Evolutionary conservation across 257 asterid species (phyloP).

Genomic region (Buddleja alternifolia): DNA sequence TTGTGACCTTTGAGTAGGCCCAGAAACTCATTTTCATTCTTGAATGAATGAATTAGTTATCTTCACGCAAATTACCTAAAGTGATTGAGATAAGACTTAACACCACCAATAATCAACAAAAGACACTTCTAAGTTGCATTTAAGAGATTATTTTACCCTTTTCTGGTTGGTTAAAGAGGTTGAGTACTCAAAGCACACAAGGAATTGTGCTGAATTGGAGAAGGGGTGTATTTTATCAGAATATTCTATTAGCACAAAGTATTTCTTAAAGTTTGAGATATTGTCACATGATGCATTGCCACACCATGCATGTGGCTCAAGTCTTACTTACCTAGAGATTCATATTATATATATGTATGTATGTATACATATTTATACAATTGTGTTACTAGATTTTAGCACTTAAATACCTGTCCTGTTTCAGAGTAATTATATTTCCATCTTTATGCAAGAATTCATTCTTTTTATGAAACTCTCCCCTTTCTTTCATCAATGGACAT

Average conservation of each 20-base stretch:
- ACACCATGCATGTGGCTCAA: slow-evolving; percentile 4
- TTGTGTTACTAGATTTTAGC: not conserved
- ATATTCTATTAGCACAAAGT: slow-evolving; percentile 49
- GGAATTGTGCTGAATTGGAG: slow-evolving; percentile 17
- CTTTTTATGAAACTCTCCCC: slow-evolving; percentile 5
- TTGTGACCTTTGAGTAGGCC: not conserved
- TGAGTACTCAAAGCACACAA: slow-evolving; percentile 9
- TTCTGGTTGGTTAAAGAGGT: slow-evolving; percentile 28
- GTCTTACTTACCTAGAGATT: too few relatives aligned
- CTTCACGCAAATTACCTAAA: not conserved
- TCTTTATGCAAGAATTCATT: slow-evolving; percentile 5
- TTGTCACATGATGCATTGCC: slow-evolving; percentile 15
- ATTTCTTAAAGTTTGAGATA: not conserved
- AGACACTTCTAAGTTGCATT: not conserved
- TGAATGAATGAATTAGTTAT: not conserved
- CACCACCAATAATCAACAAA: not conserved
- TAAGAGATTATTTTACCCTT: not conserved
- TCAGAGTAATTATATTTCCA: not conserved
- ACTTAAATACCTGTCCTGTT: slow-evolving; percentile 5
- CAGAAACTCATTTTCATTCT: not conserved
- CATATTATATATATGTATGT: too few relatives aligned
- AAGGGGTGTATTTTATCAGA: slow-evolving; percentile 25
- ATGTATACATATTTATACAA: not conserved
- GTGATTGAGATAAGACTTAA: not conserved
- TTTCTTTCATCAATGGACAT: slow-evolving; percentile 39